phyloP scores from a whole-genome alignment of 1,284 basidiomycete genomes.

The Microbotryomycetes sp. region DNA sequence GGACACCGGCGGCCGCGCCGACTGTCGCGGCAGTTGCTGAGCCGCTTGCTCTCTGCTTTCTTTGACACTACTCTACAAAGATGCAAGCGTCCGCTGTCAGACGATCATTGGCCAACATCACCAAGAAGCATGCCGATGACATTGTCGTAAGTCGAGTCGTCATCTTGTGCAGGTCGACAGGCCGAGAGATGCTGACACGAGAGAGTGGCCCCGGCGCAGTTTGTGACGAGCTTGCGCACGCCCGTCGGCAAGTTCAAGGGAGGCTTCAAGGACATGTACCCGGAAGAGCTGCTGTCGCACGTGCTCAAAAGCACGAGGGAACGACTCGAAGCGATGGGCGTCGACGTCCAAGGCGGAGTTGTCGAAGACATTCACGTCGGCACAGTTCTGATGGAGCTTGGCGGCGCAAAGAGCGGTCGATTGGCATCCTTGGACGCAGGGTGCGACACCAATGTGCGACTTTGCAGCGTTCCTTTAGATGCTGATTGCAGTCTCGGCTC shows the following conservation, averaged over 20 bases:
- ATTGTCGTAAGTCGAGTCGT: conserved; percentile 21
- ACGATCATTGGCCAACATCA: conserved; percentile 19
- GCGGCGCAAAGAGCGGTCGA: conserved; percentile 41
- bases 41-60: background rate
- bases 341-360: conserved; percentile 36
- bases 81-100: background rate
- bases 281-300: conserved; percentile 40
- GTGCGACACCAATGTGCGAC: conserved; percentile 14
- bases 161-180: no score
- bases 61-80: background rate
- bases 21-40: no score
- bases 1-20: no score
- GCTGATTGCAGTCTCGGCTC: background rate
- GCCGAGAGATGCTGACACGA: no score
- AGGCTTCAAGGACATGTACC: conserved; percentile 38
- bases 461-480: background rate
- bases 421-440: conserved; percentile 42
- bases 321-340: conserved; percentile 37
- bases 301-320: conserved; percentile 38
- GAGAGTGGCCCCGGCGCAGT: conserved; percentile 10
- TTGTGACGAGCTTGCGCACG: conserved; percentile 41
- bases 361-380: conserved; percentile 42
- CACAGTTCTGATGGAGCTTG: conserved; percentile 43
- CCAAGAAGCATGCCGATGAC: conserved; percentile 24
- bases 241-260: conserved; percentile 41